Conservation (phyloP, 306 rosid genomes). For the Medicago truncatula region DNA sequence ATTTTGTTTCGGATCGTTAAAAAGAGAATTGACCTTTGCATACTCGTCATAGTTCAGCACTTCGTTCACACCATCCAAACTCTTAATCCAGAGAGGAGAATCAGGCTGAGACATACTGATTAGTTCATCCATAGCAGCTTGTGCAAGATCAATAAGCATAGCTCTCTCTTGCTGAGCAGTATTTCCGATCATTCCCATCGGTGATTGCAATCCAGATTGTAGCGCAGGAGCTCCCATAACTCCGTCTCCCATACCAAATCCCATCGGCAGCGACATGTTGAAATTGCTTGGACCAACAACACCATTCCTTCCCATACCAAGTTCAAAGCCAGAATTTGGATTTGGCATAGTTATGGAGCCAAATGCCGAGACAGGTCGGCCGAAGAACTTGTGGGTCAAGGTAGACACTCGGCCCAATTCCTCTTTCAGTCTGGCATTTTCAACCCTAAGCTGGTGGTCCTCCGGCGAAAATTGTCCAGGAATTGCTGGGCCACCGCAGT, state of each 20-base stretch:
- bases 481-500: constrained; percentile 86
- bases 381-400: constrained; percentile 68
- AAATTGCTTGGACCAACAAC: constrained; percentile 49
- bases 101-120: constrained; percentile 69
- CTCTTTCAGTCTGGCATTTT: constrained; percentile 79
- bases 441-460: constrained; percentile 80
- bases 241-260: constrained; percentile 70
- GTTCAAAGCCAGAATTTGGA: constrained; percentile 61
- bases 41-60: constrained; percentile 74
- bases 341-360: constrained; percentile 44
- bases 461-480: constrained; percentile 78
- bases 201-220: constrained; percentile 46
- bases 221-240: constrained; percentile 39
- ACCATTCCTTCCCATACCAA: constrained; percentile 72
- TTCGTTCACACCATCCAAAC: constrained; percentile 58
- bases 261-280: constrained; percentile 54
- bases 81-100: constrained; percentile 72
- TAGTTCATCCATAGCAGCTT: constrained; percentile 81
- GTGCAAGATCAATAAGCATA: constrained; percentile 60
- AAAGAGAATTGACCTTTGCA: constrained; percentile 53
- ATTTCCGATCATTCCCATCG: constrained; percentile 51
- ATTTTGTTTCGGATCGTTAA: constrained; percentile 48
- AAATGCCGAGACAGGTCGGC: constrained; percentile 64
- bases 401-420: constrained; percentile 66
- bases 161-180: constrained; percentile 55